phyloP scores from a whole-genome alignment of 345 rosid species.

The Alliaria petiolata region DNA sequence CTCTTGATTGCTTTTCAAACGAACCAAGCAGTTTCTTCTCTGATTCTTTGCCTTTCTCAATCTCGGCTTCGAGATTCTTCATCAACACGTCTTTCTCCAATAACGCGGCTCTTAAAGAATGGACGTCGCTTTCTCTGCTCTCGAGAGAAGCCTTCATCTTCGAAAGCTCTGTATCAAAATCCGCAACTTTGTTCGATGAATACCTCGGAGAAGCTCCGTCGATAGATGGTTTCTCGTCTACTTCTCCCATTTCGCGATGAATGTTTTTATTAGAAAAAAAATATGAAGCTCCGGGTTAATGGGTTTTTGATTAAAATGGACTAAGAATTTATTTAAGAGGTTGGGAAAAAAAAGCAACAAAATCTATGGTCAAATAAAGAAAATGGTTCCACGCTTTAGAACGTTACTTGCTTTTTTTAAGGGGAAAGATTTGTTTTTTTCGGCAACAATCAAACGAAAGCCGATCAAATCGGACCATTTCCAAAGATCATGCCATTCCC shows the following conservation, averaged over 20 bases:
- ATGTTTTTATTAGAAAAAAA: background rate
- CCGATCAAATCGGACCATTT: slow-evolving; percentile 1
- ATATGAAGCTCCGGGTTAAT: background rate
- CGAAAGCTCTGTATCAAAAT: slow-evolving; percentile 50
- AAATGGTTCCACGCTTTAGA: background rate
- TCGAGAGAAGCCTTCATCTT: slow-evolving; percentile 41
- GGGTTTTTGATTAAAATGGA: background rate
- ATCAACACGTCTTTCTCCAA: slow-evolving; percentile 32
- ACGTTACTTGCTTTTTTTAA: background rate
- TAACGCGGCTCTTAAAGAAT: slow-evolving; percentile 37
- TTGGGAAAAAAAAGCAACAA: background rate
- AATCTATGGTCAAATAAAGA: slow-evolving; percentile 14
- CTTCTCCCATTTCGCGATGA: slow-evolving; percentile 20
- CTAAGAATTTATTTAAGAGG: background rate
- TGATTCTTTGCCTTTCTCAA: slow-evolving; percentile 36
- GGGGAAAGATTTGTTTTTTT: background rate
- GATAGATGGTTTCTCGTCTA: slow-evolving; percentile 9
- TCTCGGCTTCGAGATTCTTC: slow-evolving; percentile 48
- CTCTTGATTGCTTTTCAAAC: slow-evolving; percentile 43
- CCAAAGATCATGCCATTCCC: background rate
- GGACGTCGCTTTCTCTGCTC: slow-evolving; percentile 39
- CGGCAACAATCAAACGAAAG: background rate
- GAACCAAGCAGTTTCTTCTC: slow-evolving; percentile 44
- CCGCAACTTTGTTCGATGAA: slow-evolving; percentile 48
- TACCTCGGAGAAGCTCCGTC: slow-evolving; percentile 32